These are phyloP conservation scores for Wickerhamomyces tratensis DNA, from an alignment of 805 yeast genomes.

Conservation along the genomic window DNA sequence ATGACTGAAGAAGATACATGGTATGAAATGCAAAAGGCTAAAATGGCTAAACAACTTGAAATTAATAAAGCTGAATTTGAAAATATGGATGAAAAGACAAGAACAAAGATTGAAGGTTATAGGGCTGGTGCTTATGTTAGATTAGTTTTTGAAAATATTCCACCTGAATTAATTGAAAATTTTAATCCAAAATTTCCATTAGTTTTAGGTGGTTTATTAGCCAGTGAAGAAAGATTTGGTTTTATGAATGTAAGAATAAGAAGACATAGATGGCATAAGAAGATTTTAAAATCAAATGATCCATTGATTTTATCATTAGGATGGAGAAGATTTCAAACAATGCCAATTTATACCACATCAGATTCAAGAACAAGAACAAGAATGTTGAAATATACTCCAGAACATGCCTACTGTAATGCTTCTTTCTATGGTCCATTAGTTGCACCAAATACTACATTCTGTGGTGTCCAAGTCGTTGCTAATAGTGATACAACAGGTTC, in stretches of 20 bases:
- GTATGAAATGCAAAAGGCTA: slow-evolving; percentile 96
- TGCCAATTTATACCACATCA: slow-evolving; percentile 91
- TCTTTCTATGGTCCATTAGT: slow-evolving; percentile 96
- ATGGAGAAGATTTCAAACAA: slow-evolving; percentile 97
- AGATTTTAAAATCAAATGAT: slow-evolving; percentile 89
- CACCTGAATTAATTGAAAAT: slow-evolving; percentile 84
- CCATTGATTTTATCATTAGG: slow-evolving; percentile 91
- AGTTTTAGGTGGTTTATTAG: slow-evolving; percentile 80
- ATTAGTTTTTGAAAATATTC: slow-evolving; percentile 69
- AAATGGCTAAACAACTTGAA: slow-evolving; percentile 91
- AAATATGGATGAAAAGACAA: slow-evolving; percentile 63
- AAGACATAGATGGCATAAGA: slow-evolving; percentile 98
- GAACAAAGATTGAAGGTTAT: slow-evolving; percentile 82
- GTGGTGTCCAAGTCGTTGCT: slow-evolving; percentile 87
- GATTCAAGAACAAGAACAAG: slow-evolving; percentile 97
- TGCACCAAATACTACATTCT: slow-evolving; percentile 95
- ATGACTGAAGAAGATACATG: slow-evolving; percentile 88
- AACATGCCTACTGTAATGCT: slow-evolving; percentile 93
- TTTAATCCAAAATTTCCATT: slow-evolving; percentile 82
- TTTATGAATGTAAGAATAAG: slow-evolving; percentile 87
- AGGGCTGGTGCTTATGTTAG: slow-evolving; percentile 93
- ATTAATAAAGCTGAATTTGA: slow-evolving; percentile 78
- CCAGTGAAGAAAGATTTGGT: slow-evolving; percentile 91
- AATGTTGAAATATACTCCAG: slow-evolving; percentile 97
- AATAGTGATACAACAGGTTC: slow-evolving; percentile 77